phyloP scores from a whole-genome alignment of 768 basidiomycete species.

The Candolleomyces efflorescens region DNA sequence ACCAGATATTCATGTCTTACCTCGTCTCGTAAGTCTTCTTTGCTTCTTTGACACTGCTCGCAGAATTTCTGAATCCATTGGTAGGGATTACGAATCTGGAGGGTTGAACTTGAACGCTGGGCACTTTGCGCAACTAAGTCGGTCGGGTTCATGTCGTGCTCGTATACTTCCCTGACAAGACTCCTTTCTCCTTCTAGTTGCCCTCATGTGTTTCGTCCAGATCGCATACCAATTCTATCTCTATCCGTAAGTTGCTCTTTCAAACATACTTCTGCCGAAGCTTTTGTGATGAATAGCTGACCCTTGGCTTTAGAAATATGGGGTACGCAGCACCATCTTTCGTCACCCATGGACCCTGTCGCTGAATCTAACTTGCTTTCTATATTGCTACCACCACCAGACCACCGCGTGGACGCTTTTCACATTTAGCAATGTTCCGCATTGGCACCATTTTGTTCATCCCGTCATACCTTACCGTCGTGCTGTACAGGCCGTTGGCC shows the following conservation, averaged over 20 bases:
- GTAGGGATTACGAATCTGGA: slow-evolving; percentile 76
- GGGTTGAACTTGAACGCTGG: slow-evolving; percentile 89
- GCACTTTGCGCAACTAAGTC: slow-evolving; percentile 89
- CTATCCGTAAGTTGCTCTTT: slow-evolving; percentile 63
- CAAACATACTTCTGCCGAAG: neutral
- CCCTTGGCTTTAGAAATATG: slow-evolving; percentile 46
- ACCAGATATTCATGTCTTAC: slow-evolving; percentile 90
- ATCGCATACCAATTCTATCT: slow-evolving; percentile 89
- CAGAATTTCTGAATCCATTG: slow-evolving; percentile 1
- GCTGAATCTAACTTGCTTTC: neutral
- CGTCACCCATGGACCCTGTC: neutral
- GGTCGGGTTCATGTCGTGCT: slow-evolving; percentile 18
- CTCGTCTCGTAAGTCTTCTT: slow-evolving; percentile 68
- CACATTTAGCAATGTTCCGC: slow-evolving; percentile 87
- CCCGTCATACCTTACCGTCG: slow-evolving; percentile 82
- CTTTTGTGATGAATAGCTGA: slow-evolving; percentile 2
- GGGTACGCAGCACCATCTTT: slow-evolving; percentile 35
- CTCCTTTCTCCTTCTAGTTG: slow-evolving; percentile 53
- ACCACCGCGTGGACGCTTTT: slow-evolving; percentile 78
- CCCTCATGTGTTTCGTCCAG: slow-evolving; percentile 91
- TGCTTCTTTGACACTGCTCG: neutral
- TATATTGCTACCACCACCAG: slow-evolving; percentile 29
- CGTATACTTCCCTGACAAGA: slow-evolving; percentile 2
- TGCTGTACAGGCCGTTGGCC: slow-evolving; percentile 70
- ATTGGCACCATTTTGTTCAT: slow-evolving; percentile 83